Conservation (phyloP, 352 stramenopile genomes). For the Globisporangium spiculum region DNA sequence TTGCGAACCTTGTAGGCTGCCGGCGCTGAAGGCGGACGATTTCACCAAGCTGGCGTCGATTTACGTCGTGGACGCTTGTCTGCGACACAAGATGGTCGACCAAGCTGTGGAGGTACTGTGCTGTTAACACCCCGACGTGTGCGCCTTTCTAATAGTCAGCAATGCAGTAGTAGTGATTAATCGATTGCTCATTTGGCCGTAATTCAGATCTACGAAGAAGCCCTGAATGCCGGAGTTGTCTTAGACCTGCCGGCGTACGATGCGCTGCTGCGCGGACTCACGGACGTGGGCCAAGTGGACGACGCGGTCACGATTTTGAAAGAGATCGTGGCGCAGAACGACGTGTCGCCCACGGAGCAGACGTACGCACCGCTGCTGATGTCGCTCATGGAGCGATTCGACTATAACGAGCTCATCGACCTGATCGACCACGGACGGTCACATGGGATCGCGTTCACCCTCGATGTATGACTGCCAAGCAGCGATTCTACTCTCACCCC, state of each 20-base stretch:
- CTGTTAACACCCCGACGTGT: too few relatives aligned
- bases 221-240: slow-evolving; percentile 37
- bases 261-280: slow-evolving; percentile 37
- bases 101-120: slow-evolving; percentile 39
- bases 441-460: slow-evolving; percentile 50
- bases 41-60: slow-evolving; percentile 63
- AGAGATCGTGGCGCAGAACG: slow-evolving; percentile 30
- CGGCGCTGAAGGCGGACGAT: slow-evolving; percentile 51
- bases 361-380: slow-evolving; percentile 50
- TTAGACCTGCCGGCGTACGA: slow-evolving; percentile 64
- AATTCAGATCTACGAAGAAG: slow-evolving; percentile 41
- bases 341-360: slow-evolving; percentile 51
- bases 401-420: slow-evolving; percentile 44
- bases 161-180: background rate
- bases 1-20: slow-evolving; percentile 11
- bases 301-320: slow-evolving; percentile 45
- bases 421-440: slow-evolving; percentile 52
- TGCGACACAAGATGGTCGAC: slow-evolving; percentile 39
- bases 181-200: background rate
- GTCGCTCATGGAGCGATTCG: slow-evolving; percentile 41
- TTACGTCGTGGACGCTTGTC: slow-evolving; percentile 63
- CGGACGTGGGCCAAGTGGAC: slow-evolving; percentile 35
- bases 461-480: slow-evolving; percentile 26
- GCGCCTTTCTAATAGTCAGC: too few relatives aligned
- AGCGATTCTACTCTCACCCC: background rate